Evolutionary conservation across 176 grass and related monocot genomes (phyloP).

Genomic region (Oryza coarctata): DNA sequence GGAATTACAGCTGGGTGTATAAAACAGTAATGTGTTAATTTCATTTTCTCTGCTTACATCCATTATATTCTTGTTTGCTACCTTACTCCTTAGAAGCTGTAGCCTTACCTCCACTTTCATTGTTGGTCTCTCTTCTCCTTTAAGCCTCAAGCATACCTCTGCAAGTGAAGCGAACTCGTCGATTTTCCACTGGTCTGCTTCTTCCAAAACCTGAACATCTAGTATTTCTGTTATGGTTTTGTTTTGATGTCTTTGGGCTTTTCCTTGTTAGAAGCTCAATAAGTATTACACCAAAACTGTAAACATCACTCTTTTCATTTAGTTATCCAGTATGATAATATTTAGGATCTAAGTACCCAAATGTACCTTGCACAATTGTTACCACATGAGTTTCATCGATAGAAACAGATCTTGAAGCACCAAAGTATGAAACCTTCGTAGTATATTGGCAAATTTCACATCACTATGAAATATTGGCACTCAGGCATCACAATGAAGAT

Average conservation of each 20-base stretch:
- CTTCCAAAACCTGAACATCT: constrained; percentile 19
- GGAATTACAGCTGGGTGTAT: too few relatives aligned
- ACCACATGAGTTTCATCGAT: background rate
- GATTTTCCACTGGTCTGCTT: constrained; percentile 21
- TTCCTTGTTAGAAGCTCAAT: background rate
- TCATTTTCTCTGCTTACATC: too few relatives aligned
- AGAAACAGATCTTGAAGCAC: background rate
- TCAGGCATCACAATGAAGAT: background rate
- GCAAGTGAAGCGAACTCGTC: constrained; percentile 14
- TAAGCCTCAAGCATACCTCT: constrained; percentile 16
- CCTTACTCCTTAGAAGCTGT: too few relatives aligned
- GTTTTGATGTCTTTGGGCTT: background rate
- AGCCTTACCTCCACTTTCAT: too few relatives aligned
- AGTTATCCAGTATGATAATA: background rate
- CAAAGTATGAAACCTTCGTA: background rate
- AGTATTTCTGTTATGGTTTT: background rate
- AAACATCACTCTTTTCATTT: constrained; percentile 11
- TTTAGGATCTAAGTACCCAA: background rate
- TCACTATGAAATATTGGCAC: constrained; percentile 3
- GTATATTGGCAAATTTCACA: constrained; percentile 17
- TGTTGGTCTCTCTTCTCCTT: too few relatives aligned
- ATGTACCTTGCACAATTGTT: background rate
- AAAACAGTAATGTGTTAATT: too few relatives aligned
- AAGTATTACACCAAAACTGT: background rate
- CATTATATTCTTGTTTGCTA: too few relatives aligned